Conservation (phyloP, 306 rosid species). For the Pyrus betulifolia region DNA sequence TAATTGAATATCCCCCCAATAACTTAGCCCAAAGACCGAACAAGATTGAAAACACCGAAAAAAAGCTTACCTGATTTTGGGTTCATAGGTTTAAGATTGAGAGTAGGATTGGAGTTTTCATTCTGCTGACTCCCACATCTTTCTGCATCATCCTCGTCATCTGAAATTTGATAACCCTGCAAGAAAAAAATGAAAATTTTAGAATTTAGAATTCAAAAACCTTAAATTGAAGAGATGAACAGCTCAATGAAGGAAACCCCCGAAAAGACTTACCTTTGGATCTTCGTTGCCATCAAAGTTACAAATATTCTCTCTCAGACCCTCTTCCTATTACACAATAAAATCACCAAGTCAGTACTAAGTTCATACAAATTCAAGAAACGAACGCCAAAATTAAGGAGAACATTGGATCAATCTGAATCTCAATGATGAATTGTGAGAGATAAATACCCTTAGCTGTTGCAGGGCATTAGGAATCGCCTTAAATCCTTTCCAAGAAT, state of each 20-base stretch:
- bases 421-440: neutral
- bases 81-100: conserved; percentile 18
- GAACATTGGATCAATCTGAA: neutral
- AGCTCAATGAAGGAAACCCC: neutral
- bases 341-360: neutral
- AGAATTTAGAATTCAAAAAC: neutral
- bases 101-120: conserved; percentile 34
- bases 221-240: neutral
- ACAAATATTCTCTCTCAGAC: conserved; percentile 32
- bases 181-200: too few relatives aligned
- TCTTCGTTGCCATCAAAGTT: conserved; percentile 28
- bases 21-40: neutral
- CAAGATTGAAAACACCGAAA: neutral
- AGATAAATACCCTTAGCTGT: conserved; percentile 52
- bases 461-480: conserved; percentile 56
- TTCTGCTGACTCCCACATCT: conserved; percentile 73
- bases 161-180: conserved; percentile 32
- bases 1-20: neutral
- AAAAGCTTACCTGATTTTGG: conserved; percentile 32
- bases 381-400: neutral
- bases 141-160: conserved; percentile 72
- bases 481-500: conserved; percentile 74
- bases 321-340: conserved; percentile 52
- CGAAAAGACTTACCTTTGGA: conserved; percentile 31
- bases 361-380: neutral